Evolutionary conservation across 2,329 filamentous ascomycete genomes (phyloP), one percentile per base, ranked within the genome.

Genomic region (Colletotrichum kahawae): DNA sequence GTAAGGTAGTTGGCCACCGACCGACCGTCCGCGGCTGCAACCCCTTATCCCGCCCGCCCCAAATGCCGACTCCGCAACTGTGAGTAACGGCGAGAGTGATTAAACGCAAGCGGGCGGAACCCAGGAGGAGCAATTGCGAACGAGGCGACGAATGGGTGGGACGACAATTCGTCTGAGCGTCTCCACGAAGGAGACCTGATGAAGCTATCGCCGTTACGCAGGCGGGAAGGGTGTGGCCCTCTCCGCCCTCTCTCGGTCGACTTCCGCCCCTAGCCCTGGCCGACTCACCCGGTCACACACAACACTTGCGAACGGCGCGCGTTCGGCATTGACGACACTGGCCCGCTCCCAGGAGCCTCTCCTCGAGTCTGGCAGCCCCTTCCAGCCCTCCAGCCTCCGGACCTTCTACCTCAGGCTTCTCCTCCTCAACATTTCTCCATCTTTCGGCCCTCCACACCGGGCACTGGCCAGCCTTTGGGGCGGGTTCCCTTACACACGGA

Each of bases 261-360:
- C 72, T 75, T 75, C 72, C 72, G 72, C 21, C n/a, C n/a, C 48
- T 59, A 75, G 72, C 72, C 72, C 72, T 75, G 72, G 57, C 72
- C 72, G 72, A 72, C 56, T 72, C 56, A 36, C 43, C 72, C 43
- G 63, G 57, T 63, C 63, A 33, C 63, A 34, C 72, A 57, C 68
- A 67, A 57, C 38, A 48, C 38, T 48, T 48, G 38, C 9, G 38
- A n/a, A 48, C 68, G 72, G 72, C 38, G 33, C 63, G 43, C 36
- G 38, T 72, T 68, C 72, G 72, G 72, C 72, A 67, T 72, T 67
- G 69, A 72, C 36, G 63, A 68, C 69, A 68, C 57, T 56, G 64
- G 63, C 57, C 63, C 43, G 69, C 56, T 64, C 21, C 21, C 24
- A 24, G 24, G 31, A 51, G 43, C 43, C 43, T 51, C 43, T 51